phyloP scores from a whole-genome alignment of 192 early-diverging fungal genomes.

The Backusella morwellensis region DNA sequence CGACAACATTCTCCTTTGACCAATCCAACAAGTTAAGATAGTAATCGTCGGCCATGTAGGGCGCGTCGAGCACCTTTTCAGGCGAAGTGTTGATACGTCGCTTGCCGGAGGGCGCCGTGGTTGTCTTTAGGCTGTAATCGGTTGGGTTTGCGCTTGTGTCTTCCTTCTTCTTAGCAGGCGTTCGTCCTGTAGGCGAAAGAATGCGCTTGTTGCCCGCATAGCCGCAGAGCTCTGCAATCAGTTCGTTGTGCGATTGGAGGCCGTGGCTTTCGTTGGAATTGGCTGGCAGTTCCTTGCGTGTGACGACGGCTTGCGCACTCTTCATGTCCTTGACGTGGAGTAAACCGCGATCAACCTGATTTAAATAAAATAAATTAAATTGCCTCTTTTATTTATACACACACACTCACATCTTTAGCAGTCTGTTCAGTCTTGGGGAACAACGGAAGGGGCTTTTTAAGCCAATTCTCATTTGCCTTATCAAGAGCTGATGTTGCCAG shows the following conservation, averaged over 20 bases:
- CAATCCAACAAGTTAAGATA: conserved; percentile 96
- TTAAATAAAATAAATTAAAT: background rate
- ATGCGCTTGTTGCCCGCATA: background rate
- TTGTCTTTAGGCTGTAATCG: conserved; percentile 47
- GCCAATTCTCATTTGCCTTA: conserved; percentile 13
- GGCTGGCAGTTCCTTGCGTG: background rate
- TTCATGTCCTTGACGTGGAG: background rate
- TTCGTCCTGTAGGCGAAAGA: background rate
- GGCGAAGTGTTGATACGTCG: conserved; percentile 80
- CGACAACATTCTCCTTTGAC: conserved; percentile 77
- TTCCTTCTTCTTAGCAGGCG: background rate
- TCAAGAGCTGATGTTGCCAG: conserved; percentile 13
- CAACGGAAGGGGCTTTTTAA: background rate
- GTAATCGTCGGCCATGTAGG: conserved; percentile 87
- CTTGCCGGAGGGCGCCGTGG: conserved; percentile 30
- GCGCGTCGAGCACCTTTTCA: conserved; percentile 87
- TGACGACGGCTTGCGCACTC: background rate
- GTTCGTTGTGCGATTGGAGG: background rate
- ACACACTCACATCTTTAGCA: background rate
- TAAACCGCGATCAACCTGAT: background rate
- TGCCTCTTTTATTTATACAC: background rate
- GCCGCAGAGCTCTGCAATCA: background rate
- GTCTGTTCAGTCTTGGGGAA: background rate
- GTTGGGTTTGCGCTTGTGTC: conserved; percentile 48
- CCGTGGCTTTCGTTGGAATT: background rate